Base-by-base conservation (phyloP, 306 rosid genomes). In the Abrus precatorius region DNA sequence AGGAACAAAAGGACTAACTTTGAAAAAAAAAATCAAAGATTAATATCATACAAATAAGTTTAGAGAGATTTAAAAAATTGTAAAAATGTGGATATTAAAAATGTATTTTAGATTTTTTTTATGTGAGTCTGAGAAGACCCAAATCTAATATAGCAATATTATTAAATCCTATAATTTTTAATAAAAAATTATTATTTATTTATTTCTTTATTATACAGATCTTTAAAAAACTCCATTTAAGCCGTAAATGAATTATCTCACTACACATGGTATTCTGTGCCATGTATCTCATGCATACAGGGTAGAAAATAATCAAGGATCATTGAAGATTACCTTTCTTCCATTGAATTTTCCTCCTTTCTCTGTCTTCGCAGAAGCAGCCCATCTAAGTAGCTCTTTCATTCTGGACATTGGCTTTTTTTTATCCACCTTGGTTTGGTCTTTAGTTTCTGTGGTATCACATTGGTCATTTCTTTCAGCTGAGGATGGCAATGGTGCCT, bases 311-410 rank as follows among this genome's bases (percentile, higher is more conserved):
- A 47, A 45, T 53, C 9, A 40, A 44, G 28, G 49, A 40, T 14
- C 12, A 41, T 20, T 72, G 48, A 66, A 62, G 30, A 28, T 56
- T 78, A 93, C 99, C 97, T 89, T 95, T 76, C 82, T 79, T 36
- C 89, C 88, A 61, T 84, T 72, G 80, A 84, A 84, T 76, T 89
- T 93, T 27, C 87, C 89, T 52, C 89, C 93, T 80, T 82, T 95
- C 45, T 92, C 97, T 74, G 97, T 72, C 82, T 86, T 95, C n/a
- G 90, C 79, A 72, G 91, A 82, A 14, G 94, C 86, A 53, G 93
- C 97, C 99, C 99, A 93, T 87, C 97, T 89, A 64, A 93, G 81
- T 0, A 95, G 86, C 90, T 95, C 97, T 80, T 93, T 95, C 97
- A 95, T 87, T 86, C 93, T 95, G 6, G 98, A 88, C 65, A 89